Conservation (phyloP, 371 early-diverging fungal species). For the Lichtheimia ramosa region DNA sequence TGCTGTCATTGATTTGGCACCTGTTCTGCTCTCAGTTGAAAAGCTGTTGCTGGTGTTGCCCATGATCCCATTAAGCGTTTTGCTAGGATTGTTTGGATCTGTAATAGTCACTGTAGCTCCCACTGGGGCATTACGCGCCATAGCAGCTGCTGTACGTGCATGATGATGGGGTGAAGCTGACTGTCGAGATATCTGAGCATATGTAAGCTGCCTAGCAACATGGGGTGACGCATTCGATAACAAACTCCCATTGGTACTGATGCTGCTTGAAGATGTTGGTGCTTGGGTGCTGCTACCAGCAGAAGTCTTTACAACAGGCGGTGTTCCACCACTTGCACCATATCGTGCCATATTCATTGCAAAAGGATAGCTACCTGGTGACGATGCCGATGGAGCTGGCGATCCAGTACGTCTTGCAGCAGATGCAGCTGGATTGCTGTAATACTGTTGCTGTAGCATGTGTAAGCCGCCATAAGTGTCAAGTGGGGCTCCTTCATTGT, state of each 20-base stretch:
- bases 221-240: conserved; percentile 30
- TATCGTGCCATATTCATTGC: conserved; percentile 45
- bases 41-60: conserved; percentile 22
- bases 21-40: conserved; percentile 10
- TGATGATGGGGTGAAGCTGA: conserved; percentile 88
- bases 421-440: too few relatives aligned
- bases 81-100: conserved; percentile 63
- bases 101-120: conserved; percentile 62
- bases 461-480: conserved; percentile 2
- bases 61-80: conserved; percentile 30
- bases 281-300: conserved; percentile 24
- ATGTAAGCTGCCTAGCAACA: conserved; percentile 75
- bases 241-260: background rate
- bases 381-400: conserved; percentile 24
- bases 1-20: conserved; percentile 9
- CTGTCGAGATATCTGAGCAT: conserved; percentile 74
- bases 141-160: conserved; percentile 78
- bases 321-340: background rate
- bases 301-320: conserved; percentile 32
- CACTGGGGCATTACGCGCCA: conserved; percentile 47
- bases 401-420: conserved; percentile 4
- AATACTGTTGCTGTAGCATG: too few relatives aligned
- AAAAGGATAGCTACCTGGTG: conserved; percentile 10
- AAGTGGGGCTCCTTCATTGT: conserved; percentile 6
- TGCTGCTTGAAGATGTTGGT: conserved; percentile 15